These are phyloP conservation scores for Phaffia australis DNA, from an alignment of 768 basidiomycete genomes.

Conservation along the genomic window DNA sequence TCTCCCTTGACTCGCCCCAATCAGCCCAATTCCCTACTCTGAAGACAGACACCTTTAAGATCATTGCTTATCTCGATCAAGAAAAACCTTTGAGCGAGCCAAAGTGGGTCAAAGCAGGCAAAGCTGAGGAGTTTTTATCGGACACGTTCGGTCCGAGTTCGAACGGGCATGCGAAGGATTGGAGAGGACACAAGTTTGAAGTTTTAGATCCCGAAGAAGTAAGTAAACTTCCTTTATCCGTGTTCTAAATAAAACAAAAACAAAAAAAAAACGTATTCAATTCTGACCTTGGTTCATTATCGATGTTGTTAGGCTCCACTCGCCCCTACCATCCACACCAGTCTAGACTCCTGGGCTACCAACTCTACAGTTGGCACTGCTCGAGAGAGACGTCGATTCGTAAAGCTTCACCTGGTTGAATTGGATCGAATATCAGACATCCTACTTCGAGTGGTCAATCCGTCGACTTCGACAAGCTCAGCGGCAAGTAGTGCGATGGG, in stretches of 20 bases:
- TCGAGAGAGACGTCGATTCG: constrained; percentile 73
- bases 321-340: constrained; percentile 70
- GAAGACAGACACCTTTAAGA: constrained; percentile 43
- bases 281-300: background rate
- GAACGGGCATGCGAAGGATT: constrained; percentile 39
- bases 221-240: constrained; percentile 36
- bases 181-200: constrained; percentile 77
- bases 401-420: constrained; percentile 67
- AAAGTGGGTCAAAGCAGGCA: constrained; percentile 91
- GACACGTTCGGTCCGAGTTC: constrained; percentile 45
- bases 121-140: constrained; percentile 79
- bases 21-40: constrained; percentile 10
- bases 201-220: constrained; percentile 93
- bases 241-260: background rate
- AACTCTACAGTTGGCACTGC: constrained; percentile 66
- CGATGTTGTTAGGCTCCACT: constrained; percentile 13
- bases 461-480: constrained; percentile 43
- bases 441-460: constrained; percentile 76
- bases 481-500: constrained; percentile 36
- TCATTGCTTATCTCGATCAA: constrained; percentile 72
- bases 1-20: constrained; percentile 10
- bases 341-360: constrained; percentile 79
- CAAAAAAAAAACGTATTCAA: background rate
- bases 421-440: constrained; percentile 87
- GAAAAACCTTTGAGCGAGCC: constrained; percentile 84